Base-by-base conservation (phyloP, 768 basidiomycete genomes). In the Russula abietina region DNA sequence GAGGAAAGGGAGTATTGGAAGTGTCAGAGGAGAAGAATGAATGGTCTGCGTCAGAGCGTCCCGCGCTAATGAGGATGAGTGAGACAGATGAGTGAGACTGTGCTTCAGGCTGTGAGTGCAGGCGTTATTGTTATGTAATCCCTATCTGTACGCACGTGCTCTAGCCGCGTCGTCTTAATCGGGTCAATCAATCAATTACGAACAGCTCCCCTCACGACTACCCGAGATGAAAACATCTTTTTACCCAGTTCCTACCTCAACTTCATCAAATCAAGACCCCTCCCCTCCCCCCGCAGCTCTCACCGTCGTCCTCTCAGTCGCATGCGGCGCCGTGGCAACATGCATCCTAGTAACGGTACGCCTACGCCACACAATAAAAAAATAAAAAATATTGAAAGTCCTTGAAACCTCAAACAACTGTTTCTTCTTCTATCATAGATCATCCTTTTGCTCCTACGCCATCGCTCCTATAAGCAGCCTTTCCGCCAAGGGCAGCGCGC, bases 361-460 rank as follows among this genome's bases (percentile, higher is more conserved):
- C 4, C 43, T n/a, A 9, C 22, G 11, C 45, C 2, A n/a, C n/a
- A n/a, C 17, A 46, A 46, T 8, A 49, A 49, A 49, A 14, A 28
- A 49, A 9, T 1, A 9, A 28, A n/a, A n/a, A n/a, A n/a, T n/a
- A n/a, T n/a, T n/a, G n/a, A n/a, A n/a, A 17, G 2, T 17, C 24
- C n/a, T 24, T 11, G 46, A 8, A 48, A 48, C 41, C 5, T 17
- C 19, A n/a, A n/a, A n/a, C n/a, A 46, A 46, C 6, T 16, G 3
- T 22, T n/a, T n/a, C n/a, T n/a, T 14, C 4, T 22, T 22, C 4
- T 19, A n/a, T n/a, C n/a, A n/a, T n/a, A 56, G 60, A 32, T 61
- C 11, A 17, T 61, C 30, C 26, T 61, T 32, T 30, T 61, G 14
- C 54, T 61, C 38, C 54, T 61, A 11, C 60, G 60, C 17, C 60